Conservation (phyloP, 352 stramenopile species). For the Phytophthora idaei region DNA sequence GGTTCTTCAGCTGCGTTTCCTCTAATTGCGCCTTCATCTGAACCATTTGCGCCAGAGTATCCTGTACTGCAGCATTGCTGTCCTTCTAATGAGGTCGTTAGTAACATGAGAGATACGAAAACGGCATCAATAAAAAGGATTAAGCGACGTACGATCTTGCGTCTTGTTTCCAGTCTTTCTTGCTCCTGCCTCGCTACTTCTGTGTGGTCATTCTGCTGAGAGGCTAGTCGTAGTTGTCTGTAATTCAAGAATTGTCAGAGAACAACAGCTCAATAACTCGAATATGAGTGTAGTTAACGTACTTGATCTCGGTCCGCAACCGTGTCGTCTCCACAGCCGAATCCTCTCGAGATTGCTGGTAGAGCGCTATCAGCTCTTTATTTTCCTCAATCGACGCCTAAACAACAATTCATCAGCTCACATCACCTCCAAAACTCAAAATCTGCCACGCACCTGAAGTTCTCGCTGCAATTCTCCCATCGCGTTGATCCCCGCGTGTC, state of each 20-base stretch:
- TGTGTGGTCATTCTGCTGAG: conserved; percentile 20
- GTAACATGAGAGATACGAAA: conserved; percentile 5
- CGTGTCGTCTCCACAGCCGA: conserved; percentile 52
- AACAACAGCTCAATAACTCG: neutral
- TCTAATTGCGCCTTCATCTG: conserved; percentile 66
- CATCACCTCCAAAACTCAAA: neutral
- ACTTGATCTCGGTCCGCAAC: conserved; percentile 67
- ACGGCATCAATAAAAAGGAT: neutral
- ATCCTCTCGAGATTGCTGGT: conserved; percentile 71
- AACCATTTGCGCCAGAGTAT: conserved; percentile 63
- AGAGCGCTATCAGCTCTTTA: conserved; percentile 76
- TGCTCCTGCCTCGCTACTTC: conserved; percentile 33
- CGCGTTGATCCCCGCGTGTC: conserved; percentile 22
- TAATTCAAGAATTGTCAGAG: neutral
- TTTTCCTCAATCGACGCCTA: conserved; percentile 72
- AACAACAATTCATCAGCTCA: conserved; percentile 5
- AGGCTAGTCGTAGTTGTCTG: conserved; percentile 31
- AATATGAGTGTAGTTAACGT: neutral
- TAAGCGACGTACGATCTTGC: conserved; percentile 41
- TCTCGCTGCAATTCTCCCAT: conserved; percentile 60
- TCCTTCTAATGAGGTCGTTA: conserved; percentile 42
- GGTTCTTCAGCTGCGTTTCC: conserved; percentile 76
- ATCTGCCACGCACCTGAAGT: conserved; percentile 32
- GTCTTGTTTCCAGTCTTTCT: conserved; percentile 43
- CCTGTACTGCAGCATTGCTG: conserved; percentile 53